Base-by-base conservation (phyloP, 1,284 basidiomycete species). In the Mycena citricolor region DNA sequence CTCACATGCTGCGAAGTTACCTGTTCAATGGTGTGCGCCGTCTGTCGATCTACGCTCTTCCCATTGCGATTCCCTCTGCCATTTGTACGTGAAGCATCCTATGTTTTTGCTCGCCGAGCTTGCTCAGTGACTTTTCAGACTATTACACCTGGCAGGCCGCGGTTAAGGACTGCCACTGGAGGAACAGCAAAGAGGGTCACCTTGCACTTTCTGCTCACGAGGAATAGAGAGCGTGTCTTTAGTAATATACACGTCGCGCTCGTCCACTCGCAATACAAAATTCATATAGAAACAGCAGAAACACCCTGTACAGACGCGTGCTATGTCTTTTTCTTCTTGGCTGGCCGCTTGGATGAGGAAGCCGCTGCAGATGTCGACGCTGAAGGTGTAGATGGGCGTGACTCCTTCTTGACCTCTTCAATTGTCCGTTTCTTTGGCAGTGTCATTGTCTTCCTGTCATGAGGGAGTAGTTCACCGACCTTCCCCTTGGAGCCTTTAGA, bases 1-100 rank as follows among this genome's bases (percentile, higher is more conserved):
- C 81, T 37, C 74, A 88, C 51, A 78, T 84, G 57, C 64, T 94
- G 62, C 73, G 77, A 43, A 80, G 70, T 57, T 95, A 87, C 73
- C 60, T 94, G 56, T 90, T 94, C 77, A 92, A 94, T 69, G 93
- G 91, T 35, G 87, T 85, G 74, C 77, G 77, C 53, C 84, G 93
- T 54, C 65, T 93, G 36, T 78, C 83, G 42, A 71, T 70, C 29
- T 88, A 94, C 61, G 71, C 82, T 19, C 73, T 88, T 35, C 97
- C 92, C 74, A 91, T 88, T 69, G 70, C 79, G 44, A 64, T 92
- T 53, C 93, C 93, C 19, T 75, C 93, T 56, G 80, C 74, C 36
- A 58, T 83, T 45, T 92, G 93, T 94, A 47, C 57, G 88, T 78
- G 12, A 26, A 6, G n/a, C n/a, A n/a, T n/a, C n/a, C 5, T 20